Percentiles rank a stretch among this genome's conserved stretches.
Conservation (phyloP, 306 rosid species). For the Vachellia pachyceras region DNA sequence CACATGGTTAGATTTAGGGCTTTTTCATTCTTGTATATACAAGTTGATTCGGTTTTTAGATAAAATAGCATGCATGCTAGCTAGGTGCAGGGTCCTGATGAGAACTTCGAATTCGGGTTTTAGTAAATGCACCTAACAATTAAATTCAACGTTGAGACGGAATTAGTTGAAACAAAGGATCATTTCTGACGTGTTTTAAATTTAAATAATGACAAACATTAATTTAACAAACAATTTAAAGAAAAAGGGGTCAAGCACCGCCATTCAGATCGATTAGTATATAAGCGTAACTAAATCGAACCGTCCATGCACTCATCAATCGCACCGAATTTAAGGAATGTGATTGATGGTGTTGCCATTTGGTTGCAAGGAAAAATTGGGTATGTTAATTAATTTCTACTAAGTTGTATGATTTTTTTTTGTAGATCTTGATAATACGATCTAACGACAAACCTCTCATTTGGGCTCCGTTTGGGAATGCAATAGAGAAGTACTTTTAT, state of each 20-base stretch:
- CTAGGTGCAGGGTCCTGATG: neutral
- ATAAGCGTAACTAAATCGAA: neutral
- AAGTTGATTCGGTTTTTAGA: too few species aligned
- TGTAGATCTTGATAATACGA: too few species aligned
- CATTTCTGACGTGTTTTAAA: neutral
- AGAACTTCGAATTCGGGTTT: neutral
- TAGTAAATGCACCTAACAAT: neutral
- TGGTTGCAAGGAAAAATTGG: neutral
- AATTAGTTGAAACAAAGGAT: neutral
- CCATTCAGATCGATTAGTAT: neutral
- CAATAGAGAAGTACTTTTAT: too few species aligned
- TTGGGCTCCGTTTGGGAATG: too few species aligned
- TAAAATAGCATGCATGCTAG: too few species aligned
- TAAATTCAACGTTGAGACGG: neutral
- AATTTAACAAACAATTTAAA: conserved; percentile 33
- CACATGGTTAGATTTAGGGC: too few species aligned
- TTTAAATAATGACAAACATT: neutral
- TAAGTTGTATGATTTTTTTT: too few species aligned
- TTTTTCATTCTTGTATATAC: too few species aligned
- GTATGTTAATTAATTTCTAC: too few species aligned
- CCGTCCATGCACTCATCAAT: neutral
- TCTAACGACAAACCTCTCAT: neutral
- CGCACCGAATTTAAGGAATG: neutral
- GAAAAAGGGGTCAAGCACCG: neutral
- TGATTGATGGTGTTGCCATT: conserved; percentile 13